Conservation (phyloP, 1,284 basidiomycete genomes). For the Paramarasmius palmivorus region DNA sequence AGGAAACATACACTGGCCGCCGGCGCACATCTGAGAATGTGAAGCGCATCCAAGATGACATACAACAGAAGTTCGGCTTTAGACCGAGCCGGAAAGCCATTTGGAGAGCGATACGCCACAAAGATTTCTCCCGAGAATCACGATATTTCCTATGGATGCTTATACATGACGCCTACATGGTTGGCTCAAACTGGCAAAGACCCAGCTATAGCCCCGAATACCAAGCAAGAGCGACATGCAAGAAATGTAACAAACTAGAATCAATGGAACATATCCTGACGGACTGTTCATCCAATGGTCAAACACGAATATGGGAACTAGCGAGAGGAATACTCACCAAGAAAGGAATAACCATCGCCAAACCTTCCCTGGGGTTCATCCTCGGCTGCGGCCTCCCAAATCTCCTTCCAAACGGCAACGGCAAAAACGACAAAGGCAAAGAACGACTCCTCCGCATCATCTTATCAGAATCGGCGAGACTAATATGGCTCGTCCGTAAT, state of each 20-base stretch:
- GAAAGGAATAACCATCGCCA: conserved; percentile 17
- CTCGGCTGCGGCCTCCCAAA: conserved; percentile 6
- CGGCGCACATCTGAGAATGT: conserved; percentile 3
- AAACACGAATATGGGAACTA: conserved; percentile 22
- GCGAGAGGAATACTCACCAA: conserved; percentile 18
- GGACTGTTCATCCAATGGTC: conserved; percentile 22
- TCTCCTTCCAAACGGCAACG: too few species aligned
- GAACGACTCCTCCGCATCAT: too few species aligned
- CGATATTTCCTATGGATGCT: conserved; percentile 30
- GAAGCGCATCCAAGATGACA: neutral
- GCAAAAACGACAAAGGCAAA: too few species aligned
- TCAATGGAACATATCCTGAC: conserved; percentile 28
- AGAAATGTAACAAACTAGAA: neutral
- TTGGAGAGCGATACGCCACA: conserved; percentile 14
- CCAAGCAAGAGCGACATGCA: conserved; percentile 3
- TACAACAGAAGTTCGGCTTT: neutral
- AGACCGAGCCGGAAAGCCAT: neutral
- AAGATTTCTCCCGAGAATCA: conserved; percentile 18
- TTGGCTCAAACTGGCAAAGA: conserved; percentile 19
- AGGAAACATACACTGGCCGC: neutral
- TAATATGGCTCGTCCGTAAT: too few species aligned
- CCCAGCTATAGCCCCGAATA: neutral
- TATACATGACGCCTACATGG: conserved; percentile 24
- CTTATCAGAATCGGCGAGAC: too few species aligned
- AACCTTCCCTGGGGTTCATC: conserved; percentile 15